phyloP scores from a whole-genome alignment of 139 green algal species.

The Asterochloris sp. region DNA sequence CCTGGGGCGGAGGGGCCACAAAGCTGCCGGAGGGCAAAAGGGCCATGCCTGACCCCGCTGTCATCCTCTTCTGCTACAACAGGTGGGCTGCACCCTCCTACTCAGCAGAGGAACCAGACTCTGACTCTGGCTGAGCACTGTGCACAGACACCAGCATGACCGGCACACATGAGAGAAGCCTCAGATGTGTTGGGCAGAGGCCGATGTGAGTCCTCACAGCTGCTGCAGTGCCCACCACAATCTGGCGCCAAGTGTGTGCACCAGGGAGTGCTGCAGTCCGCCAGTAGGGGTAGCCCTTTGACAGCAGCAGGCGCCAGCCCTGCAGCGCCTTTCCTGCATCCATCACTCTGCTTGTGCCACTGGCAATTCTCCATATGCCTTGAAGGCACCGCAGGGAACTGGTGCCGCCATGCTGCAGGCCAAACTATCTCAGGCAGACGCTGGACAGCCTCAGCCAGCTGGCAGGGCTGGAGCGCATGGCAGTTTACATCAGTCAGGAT shows the following conservation, averaged over 20 bases:
- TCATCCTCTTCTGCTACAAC: slow-evolving; percentile 44
- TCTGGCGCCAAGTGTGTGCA: background rate
- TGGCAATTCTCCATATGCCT: background rate
- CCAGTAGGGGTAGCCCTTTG: background rate
- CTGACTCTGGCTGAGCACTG: too few species aligned
- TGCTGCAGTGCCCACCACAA: background rate
- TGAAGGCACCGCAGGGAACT: too few species aligned
- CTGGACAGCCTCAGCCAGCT: slow-evolving; percentile 28
- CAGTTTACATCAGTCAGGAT: slow-evolving; percentile 43
- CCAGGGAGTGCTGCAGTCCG: background rate
- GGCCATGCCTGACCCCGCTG: slow-evolving; percentile 24
- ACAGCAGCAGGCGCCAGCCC: too few species aligned
- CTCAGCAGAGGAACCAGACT: background rate
- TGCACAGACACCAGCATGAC: too few species aligned
- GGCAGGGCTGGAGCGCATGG: slow-evolving; percentile 23
- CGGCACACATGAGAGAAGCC: background rate
- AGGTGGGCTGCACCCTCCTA: background rate
- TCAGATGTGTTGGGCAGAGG: background rate
- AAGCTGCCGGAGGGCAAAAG: too few species aligned
- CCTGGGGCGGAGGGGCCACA: too few species aligned
- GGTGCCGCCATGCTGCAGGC: slow-evolving; percentile 4
- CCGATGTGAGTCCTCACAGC: background rate
- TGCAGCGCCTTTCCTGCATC: background rate
- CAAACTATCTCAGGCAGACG: slow-evolving; percentile 29
- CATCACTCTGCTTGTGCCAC: background rate